Percentiles rank a stretch among this genome's conserved stretches.
Conservation (phyloP, 768 basidiomycete genomes). For the Plicaturopsis crispa region DNA sequence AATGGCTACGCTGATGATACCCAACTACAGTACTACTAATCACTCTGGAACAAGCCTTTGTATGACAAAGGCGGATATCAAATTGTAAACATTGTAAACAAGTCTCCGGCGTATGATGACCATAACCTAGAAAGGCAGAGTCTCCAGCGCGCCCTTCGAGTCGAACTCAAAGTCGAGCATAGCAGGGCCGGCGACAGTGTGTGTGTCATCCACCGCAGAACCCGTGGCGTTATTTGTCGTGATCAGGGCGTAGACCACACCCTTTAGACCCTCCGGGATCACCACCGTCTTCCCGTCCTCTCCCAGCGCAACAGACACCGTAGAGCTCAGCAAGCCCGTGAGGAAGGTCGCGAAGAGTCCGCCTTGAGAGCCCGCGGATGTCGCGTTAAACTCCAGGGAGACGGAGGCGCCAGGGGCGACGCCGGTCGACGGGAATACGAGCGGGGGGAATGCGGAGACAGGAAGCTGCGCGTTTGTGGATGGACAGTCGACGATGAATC, state of each 20-base stretch:
- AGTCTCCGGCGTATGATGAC: too few relatives aligned
- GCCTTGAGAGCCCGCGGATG: slow-evolving; percentile 4
- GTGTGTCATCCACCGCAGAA: slow-evolving; percentile 32
- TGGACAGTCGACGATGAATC: slow-evolving; percentile 49
- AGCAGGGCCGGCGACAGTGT: slow-evolving; percentile 50
- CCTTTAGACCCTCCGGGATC: slow-evolving; percentile 35
- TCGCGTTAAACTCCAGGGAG: slow-evolving; percentile 16
- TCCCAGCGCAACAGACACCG: slow-evolving; percentile 30
- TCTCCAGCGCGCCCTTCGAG: too few relatives aligned
- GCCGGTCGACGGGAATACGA: slow-evolving; percentile 23
- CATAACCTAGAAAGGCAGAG: too few relatives aligned
- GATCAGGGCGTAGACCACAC: slow-evolving; percentile 46
- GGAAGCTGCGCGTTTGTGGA: slow-evolving; percentile 36
- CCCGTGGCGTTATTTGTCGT: slow-evolving; percentile 31
- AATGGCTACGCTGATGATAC: too few relatives aligned
- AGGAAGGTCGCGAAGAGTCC: slow-evolving; percentile 41
- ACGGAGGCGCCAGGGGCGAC: slow-evolving; percentile 19
- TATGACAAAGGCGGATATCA: too few relatives aligned
- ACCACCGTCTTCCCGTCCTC: slow-evolving; percentile 20
- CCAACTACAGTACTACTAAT: too few relatives aligned
- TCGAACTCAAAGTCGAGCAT: slow-evolving; percentile 34
- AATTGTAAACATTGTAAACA: too few relatives aligned
- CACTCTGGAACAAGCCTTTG: too few relatives aligned
- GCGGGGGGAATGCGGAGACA: slow-evolving; percentile 35
- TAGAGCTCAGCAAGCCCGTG: slow-evolving; percentile 35